Conservation (phyloP, 805 yeast genomes). For the Kodamaea restingae region DNA sequence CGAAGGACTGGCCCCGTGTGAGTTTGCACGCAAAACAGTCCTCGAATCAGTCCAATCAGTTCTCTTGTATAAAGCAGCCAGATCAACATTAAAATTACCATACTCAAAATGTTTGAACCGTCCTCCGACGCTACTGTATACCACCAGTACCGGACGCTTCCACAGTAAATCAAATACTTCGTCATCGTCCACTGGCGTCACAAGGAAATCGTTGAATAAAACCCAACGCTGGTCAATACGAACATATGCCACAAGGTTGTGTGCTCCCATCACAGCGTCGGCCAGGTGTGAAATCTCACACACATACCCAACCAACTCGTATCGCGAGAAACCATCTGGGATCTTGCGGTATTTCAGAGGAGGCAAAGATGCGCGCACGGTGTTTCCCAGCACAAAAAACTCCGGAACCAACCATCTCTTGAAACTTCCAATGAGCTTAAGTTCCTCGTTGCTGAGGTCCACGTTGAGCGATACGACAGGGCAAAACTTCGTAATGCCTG, state of each 20-base stretch:
- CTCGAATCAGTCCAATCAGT: background rate
- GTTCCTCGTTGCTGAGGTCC: slow-evolving; percentile 51
- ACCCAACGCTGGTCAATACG: slow-evolving; percentile 62
- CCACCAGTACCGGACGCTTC: slow-evolving; percentile 75
- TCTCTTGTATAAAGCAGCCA: slow-evolving; percentile 55
- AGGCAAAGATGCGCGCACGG: background rate
- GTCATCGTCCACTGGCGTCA: slow-evolving; percentile 63
- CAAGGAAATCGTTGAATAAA: slow-evolving; percentile 88
- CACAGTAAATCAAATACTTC: slow-evolving; percentile 80
- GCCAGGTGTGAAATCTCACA: slow-evolving; percentile 57
- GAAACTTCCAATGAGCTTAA: slow-evolving; percentile 45
- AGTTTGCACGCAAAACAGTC: too few relatives aligned
- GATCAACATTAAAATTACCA: slow-evolving; percentile 42
- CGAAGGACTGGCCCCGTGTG: too few relatives aligned
- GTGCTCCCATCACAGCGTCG: slow-evolving; percentile 36
- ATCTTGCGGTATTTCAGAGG: slow-evolving; percentile 4
- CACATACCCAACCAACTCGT: slow-evolving; percentile 65
- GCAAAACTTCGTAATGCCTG: slow-evolving; percentile 53
- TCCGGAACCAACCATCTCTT: slow-evolving; percentile 60
- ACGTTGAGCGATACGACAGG: slow-evolving; percentile 62
- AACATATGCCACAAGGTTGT: slow-evolving; percentile 59
- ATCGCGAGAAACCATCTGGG: slow-evolving; percentile 37
- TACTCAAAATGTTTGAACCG: slow-evolving; percentile 38
- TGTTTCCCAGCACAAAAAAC: slow-evolving; percentile 38
- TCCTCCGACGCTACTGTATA: slow-evolving; percentile 36